Base-by-base conservation (phyloP, 331 rosid genomes). In the Phaseolus coccineus region DNA sequence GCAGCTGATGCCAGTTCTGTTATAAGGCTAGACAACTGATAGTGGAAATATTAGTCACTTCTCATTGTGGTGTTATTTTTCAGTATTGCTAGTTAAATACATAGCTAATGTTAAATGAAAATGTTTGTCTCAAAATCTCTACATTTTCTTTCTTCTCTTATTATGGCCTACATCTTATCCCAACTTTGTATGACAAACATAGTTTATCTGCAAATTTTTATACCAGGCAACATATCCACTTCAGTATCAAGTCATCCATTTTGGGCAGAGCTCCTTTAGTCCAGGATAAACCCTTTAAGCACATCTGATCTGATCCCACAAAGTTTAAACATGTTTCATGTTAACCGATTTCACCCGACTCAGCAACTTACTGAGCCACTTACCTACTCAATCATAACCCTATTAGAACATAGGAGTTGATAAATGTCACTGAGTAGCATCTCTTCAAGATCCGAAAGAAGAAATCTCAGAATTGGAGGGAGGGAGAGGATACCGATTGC, bases 1-100 rank as follows among this genome's bases (percentile, higher is more conserved):
- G 98, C 97, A 22, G 98, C 97, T 8, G 85, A 47, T 4, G 93
- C 94, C 33, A 95, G 92, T 75, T 95, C 98, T 13, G 81, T 64
- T 82, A 93, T 88, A 53, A 95, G 97, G 80, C 91, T 90, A 62
- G 92, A 84, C 35, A 95, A 90, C 99, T 95, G 88, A 81, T 81
- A 73, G 64, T 63, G 73, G n/a, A 75, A 73, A 80, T 13, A 63
- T 31, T 2, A 39, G 50, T 87, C 25, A 65, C 40, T 39, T 70
- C 76, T 40, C 51, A 37, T 46, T 39, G 51, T 31, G 1, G 40
- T 51, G 28, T 37, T 61, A 11, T 62, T 10, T 65, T 15, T 35
- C 10, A 52, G 10, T 53, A 9, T 30, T 62, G 0, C 1, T 22
- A 37, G 65, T 57, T 75, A 39, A 73, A 63, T 16, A 0, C 63